Base-by-base conservation (phyloP, 129 eudicot genomes). In the sunflower (Helianthus annuus) region DNA sequence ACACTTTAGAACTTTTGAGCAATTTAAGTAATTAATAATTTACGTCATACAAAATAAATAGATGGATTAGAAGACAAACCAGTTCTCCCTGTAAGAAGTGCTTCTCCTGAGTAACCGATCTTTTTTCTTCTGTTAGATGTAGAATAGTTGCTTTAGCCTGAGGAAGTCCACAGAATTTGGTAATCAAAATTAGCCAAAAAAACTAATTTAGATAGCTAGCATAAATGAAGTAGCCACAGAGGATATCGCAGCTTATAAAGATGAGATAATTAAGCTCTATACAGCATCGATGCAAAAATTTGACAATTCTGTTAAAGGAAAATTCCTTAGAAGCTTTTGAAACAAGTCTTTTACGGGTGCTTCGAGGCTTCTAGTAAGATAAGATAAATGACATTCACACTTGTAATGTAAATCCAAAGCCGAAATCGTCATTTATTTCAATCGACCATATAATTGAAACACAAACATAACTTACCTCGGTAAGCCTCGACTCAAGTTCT, bases 401-500 rank as follows among this genome's bases (percentile, higher is more conserved):
- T 9, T 40, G 27, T 56, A 44, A 42, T 22, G 45, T 71, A 56
- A 17, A 57, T 55, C 24, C 67, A 71, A 11, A 24, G 12, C 27
- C 7, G 5, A 73, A 64, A 51, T 6, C 0, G 9, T 34, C 54
- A 73, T 48, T 17, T 52, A 64, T 51, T 71, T 57, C 39, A 24
- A 66, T 22, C 4, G 24, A 14, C 16, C 36, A 51, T 71, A 54
- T 9, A 10, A 56, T 1, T 49, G 16, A 10, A 58, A 22, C 2
- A 49, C 51, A 59, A 40, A 81, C 17, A 38, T 36, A 54, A 78
- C 80, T 80, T 59, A 89, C 96, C 96, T 89, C 85, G 6, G 52
- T 76, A 44, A 89, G 79, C 74, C 86, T 84, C 32, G 74, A 57
- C 76, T 89, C 96, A 64, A 89, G 92, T 73, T 73, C 88, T 76